Evolutionary conservation across 805 yeast genomes (phyloP), one percentile per base, ranked within the genome.

Genomic region (Starmerella sp.): DNA sequence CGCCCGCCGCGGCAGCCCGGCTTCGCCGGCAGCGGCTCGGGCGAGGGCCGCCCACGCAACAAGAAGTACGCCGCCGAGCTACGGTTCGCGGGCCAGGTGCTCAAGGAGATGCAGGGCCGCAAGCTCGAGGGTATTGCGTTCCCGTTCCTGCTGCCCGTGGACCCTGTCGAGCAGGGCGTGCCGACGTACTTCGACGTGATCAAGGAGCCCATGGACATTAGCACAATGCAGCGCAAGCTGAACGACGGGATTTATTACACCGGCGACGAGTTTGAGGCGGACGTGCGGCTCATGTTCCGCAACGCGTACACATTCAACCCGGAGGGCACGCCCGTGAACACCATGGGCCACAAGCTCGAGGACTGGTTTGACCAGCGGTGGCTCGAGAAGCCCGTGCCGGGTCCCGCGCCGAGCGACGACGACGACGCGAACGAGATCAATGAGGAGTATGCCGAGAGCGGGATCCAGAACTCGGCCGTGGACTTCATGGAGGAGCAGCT

Each of bases 1-100:
- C 97, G 90, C 68, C 98, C 98, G 3, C 98, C 98, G 53, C 84
- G 86, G 66, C 87, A 87, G 66, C 97, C 93, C 67, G 80, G 90
- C 69, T 88, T 87, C 65, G 60, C 42, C 3, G 60, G 60, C 29
- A 53, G 57, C 49, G 62, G 62, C 22, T 54, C 57, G n/a, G 69
- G 71, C 65, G 81, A 81, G 53, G 60, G 60, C 48, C 77, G 90
- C 66, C 98, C 98, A 47, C 80, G 95, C 61, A 64, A 63, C 57
- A 90, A 91, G 78, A 91, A 88, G 73, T 82, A 76, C 66, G 95
- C 91, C 41, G 84, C 91, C 9, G 97, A 91, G 69, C 77, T 93
- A 67, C 78, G 90, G 65, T 93, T 84, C 70, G 87, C 95, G 67
- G 84, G 80, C 62, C 85, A 80, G 66, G 80, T 90, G 4, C 70